Base-by-base conservation (phyloP, 257 asterid species). In the Scutellaria minor region DNA sequence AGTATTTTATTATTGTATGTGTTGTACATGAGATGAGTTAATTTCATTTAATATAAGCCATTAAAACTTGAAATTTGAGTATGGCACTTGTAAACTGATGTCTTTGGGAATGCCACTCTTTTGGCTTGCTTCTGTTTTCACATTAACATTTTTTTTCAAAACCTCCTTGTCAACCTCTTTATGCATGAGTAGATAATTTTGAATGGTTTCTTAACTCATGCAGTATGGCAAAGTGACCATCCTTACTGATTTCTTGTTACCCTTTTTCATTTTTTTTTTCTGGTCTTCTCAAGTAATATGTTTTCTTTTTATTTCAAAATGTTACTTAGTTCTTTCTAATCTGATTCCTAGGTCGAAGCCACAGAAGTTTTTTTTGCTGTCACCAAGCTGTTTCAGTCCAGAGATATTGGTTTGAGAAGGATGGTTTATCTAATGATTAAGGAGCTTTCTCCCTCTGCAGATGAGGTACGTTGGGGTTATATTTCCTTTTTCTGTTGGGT, bases 351-450 rank as follows among this genome's bases (percentile, higher is more conserved):
- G 98, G 65, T 81, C 24, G 98, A 90, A 86, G 97, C 98, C 70
- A 93, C 97, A 24, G 98, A 82, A 82, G 98, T 93, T 12, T 93
- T 93, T 77, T 93, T 93, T 77, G 78, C 98, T 64, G 98, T 93
- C 71, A 93, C 98, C 22, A 93, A 93, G 84, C 96, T 93, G 70
- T 93, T 93, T 73, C 98, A 93, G 82, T 93, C 98, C 18, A 88
- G 70, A 80, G 98, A 93, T 82, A 77, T 78, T 83, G 98, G 95
- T 68, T 77, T 93, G 79, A 88, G 98, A 86, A 88, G 98, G 84
- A 93, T 93, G 98, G 97, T 93, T 55, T 93, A 93, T 81, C 89
- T 93, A 77, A 93, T 93, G n/a, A 93, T 93, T 74, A 93, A 93
- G 79, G 98, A 93, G 84, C 82, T 93, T 66, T 93, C 96, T 74